Evolutionary conservation across 1,284 basidiomycete genomes (phyloP), one percentile per base, ranked within the genome.

Genomic region (Cryptococcus sp.): DNA sequence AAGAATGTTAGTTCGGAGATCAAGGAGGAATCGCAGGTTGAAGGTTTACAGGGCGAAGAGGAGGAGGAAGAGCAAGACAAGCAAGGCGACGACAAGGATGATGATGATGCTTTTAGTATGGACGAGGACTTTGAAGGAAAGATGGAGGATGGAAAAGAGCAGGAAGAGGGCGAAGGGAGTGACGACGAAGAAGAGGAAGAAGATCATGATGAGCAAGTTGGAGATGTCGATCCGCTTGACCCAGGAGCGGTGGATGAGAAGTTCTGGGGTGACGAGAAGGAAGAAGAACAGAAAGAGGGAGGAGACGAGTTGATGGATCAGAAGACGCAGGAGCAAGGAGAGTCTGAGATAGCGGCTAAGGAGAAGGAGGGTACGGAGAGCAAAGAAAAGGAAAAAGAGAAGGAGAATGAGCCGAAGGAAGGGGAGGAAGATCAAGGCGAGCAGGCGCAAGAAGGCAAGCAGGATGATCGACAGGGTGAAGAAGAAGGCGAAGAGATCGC

Each of bases 21-120:
- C 56, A 87, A 92, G 69, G 92, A 98, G 59, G 94, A 99, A 75
- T 89, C 90, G 69, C 93, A 96, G 71, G 90, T 99, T 34, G 96
- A 99, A 74, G 96, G 96, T 2, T 81, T 99, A 20, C 85, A 88
- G 71, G 89, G 86, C 39, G 86, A 89, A 48, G 82, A 87, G n/a
- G 81, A 81, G 22, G 83, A 86, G 54, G 76, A 79, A 22, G 74
- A 80, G 29, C 73, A 83, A 6, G 81, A 84, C 39, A 79, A 83
- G 60, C 75, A 82, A 15, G 81, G 86, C 13, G 84, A 87, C 50
- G 84, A 89, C 51, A 82, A 85, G 22, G 85, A 89, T 54, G 82
- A 83, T 44, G 80, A 83, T 56, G 81, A 83, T 47, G 84, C 82
- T 4, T 79, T 83, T 41, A 83, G 84, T 63, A 83, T 84, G 79